These are phyloP conservation scores for Posidonia australis DNA, from an alignment of 106 monocot species.

Conservation along the genomic window DNA sequence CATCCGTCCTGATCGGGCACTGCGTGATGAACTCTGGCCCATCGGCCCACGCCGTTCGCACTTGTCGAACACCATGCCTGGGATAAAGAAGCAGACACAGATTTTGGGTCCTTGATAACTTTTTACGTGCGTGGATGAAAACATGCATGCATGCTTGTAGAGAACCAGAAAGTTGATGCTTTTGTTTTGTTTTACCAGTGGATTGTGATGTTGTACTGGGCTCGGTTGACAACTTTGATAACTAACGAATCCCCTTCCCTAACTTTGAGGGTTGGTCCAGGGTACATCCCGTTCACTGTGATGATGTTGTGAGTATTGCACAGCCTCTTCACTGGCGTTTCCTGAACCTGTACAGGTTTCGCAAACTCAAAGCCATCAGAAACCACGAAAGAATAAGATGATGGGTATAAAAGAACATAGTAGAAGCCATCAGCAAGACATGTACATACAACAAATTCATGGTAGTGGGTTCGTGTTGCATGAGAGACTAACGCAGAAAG, in stretches of 20 bases:
- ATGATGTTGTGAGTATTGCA: slow-evolving; percentile 48
- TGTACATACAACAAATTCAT: slow-evolving; percentile 14
- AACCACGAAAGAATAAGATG: background rate
- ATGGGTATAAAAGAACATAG: background rate
- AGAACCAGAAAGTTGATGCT: too few relatives aligned
- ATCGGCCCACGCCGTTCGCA: slow-evolving; percentile 44
- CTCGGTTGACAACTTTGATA: slow-evolving; percentile 43
- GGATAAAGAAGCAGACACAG: background rate
- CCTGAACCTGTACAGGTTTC: slow-evolving; percentile 24
- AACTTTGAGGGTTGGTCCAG: slow-evolving; percentile 51
- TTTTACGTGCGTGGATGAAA: too few relatives aligned
- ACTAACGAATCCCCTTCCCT: slow-evolving; percentile 47
- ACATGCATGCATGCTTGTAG: too few relatives aligned
- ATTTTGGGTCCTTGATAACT: too few relatives aligned
- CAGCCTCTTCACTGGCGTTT: slow-evolving; percentile 65
- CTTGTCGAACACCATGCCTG: slow-evolving; percentile 37
- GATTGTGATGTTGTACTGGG: slow-evolving; percentile 48
- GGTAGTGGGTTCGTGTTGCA: slow-evolving; percentile 6
- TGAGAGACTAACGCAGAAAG: background rate
- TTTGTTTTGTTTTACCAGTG: slow-evolving; percentile 38
- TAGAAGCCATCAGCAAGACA: background rate
- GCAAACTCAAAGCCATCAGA: background rate
- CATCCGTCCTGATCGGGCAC: slow-evolving; percentile 39
- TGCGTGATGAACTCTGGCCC: slow-evolving; percentile 46
- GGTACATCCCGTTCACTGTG: slow-evolving; percentile 60